Conservation (phyloP, 768 basidiomycete genomes). For the Tulasnella sp. region DNA sequence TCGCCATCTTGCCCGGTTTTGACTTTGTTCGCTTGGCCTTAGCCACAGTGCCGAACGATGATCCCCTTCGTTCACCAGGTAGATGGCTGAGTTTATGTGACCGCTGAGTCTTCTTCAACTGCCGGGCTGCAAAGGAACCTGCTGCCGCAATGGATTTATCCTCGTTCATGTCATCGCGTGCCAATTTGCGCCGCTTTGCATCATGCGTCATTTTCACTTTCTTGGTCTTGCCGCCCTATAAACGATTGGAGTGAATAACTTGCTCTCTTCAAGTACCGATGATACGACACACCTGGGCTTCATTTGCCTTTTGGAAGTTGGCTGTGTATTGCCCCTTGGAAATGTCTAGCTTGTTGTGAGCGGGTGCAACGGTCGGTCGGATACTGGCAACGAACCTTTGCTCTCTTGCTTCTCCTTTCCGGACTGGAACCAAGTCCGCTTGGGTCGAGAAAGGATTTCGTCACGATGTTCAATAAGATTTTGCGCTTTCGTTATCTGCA, state of each 20-base stretch:
- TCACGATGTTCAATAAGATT: conserved; percentile 89
- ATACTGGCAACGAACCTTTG: conserved; percentile 42
- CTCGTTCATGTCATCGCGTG: conserved; percentile 58
- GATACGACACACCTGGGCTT: conserved; percentile 16
- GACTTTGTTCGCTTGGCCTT: conserved; percentile 24
- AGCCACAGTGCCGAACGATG: conserved; percentile 28
- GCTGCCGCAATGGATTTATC: conserved; percentile 42
- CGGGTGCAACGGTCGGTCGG: background rate
- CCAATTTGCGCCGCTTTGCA: conserved; percentile 78
- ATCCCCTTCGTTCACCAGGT: conserved; percentile 21
- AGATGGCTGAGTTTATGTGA: conserved; percentile 45
- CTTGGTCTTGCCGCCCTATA: conserved; percentile 45
- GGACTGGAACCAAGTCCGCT: conserved; percentile 97
- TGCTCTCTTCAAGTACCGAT: background rate
- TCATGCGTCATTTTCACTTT: conserved; percentile 69
- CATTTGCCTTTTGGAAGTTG: conserved; percentile 36
- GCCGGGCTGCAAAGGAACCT: conserved; percentile 65
- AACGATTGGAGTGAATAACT: background rate
- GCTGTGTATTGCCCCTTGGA: conserved; percentile 67
- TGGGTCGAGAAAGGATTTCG: conserved; percentile 88
- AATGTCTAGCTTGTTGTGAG: conserved; percentile 35
- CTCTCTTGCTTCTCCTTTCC: conserved; percentile 69
- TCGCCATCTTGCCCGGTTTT: conserved; percentile 23
- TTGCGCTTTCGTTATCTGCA: conserved; percentile 89
- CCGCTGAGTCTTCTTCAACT: conserved; percentile 66